Conservation (phyloP, 257 asterid genomes). For the Plantago ovata region DNA sequence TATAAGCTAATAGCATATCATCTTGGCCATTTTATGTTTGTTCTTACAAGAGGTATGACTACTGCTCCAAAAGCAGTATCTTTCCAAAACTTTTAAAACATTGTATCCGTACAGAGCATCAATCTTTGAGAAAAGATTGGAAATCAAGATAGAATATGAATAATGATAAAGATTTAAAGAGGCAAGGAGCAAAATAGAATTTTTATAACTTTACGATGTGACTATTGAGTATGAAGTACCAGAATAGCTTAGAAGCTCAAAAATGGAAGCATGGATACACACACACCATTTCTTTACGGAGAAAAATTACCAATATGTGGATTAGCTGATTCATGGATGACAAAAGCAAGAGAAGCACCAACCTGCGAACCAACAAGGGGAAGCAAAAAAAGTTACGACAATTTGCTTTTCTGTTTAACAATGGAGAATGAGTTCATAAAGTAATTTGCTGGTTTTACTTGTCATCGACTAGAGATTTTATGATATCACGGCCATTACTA, state of each 20-base stretch:
- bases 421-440: too few species aligned
- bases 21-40: too few species aligned
- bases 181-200: slow-evolving; percentile 7
- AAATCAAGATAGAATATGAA: neutral
- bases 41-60: too few species aligned
- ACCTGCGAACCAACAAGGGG: slow-evolving; percentile 46
- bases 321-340: slow-evolving; percentile 98
- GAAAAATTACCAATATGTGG: slow-evolving; percentile 83
- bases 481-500: too few species aligned
- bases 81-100: too few species aligned
- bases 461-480: too few species aligned
- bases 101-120: neutral
- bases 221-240: neutral
- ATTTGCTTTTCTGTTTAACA: too few species aligned
- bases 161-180: neutral
- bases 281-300: neutral
- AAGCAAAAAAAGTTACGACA: slow-evolving; percentile 20
- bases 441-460: too few species aligned
- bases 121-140: neutral
- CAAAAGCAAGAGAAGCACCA: slow-evolving; percentile 98
- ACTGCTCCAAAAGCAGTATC: too few species aligned
- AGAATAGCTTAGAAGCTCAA: slow-evolving; percentile 4
- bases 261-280: neutral
- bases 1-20: too few species aligned
- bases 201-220: neutral